phyloP scores from a whole-genome alignment of 257 asterid species.

The Ajuga chamaepitys region DNA sequence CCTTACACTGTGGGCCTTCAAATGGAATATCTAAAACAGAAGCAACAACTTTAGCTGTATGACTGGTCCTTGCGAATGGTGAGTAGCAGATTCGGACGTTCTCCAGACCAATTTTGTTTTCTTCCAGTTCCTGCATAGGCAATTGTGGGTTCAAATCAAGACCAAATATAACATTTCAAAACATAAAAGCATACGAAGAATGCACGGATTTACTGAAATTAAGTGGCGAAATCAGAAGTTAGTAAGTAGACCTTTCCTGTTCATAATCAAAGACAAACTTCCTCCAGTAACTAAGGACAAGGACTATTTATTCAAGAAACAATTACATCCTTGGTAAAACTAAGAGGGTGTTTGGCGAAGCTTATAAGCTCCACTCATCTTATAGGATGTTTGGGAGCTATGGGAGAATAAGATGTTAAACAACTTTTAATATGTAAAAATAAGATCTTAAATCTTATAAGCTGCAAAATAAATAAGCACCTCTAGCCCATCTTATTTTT shows the following conservation, averaged over 20 bases:
- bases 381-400: too few relatives aligned
- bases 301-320: background rate
- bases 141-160: background rate
- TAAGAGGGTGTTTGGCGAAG: too few relatives aligned
- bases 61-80: slow-evolving; percentile 87
- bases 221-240: background rate
- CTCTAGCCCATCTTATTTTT: too few relatives aligned
- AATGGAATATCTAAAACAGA: slow-evolving; percentile 61
- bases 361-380: too few relatives aligned
- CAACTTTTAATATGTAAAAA: too few relatives aligned
- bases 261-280: background rate
- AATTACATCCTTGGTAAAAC: background rate
- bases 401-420: too few relatives aligned
- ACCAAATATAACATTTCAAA: background rate
- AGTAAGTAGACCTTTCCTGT: background rate
- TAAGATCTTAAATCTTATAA: too few relatives aligned
- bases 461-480: too few relatives aligned
- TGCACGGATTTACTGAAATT: background rate
- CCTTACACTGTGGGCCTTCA: slow-evolving; percentile 80
- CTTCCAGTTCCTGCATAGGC: slow-evolving; percentile 46
- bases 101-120: slow-evolving; percentile 35
- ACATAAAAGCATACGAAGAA: background rate
- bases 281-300: background rate
- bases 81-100: slow-evolving; percentile 88
- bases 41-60: slow-evolving; percentile 76